phyloP scores from a whole-genome alignment of 495 filamentous ascomycete genomes.

The Penicillium samsonianum region DNA sequence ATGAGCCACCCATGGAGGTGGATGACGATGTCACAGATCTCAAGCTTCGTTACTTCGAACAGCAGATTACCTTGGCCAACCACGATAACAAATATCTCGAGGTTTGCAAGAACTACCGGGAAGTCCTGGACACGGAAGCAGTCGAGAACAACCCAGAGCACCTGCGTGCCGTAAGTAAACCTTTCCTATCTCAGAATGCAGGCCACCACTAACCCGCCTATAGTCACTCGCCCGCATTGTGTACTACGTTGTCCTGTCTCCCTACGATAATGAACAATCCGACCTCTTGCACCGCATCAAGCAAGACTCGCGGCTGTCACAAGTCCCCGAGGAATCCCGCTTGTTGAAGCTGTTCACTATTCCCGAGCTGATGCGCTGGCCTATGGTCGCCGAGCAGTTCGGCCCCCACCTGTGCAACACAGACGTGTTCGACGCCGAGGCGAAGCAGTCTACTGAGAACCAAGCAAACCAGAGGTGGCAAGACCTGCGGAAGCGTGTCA shows the following conservation, averaged over 20 bases:
- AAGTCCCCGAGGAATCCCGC: constrained; percentile 70
- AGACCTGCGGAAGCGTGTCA: constrained; percentile 94
- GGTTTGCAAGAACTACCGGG: constrained; percentile 93
- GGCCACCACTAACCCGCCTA: constrained; percentile 7
- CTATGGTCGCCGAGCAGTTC: constrained; percentile 81
- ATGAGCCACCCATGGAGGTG: constrained; percentile 72
- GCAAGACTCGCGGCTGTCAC: constrained; percentile 61
- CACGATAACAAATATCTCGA: constrained; percentile 97
- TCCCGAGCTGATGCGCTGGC: constrained; percentile 97
- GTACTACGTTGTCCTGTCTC: constrained; percentile 94
- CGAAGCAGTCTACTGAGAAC: constrained; percentile 63
- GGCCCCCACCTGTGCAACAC: constrained; percentile 86
- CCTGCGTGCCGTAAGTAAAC: constrained; percentile 71
- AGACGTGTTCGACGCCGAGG: constrained; percentile 72
- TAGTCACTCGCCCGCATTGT: constrained; percentile 88
- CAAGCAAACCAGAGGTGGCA: constrained; percentile 83
- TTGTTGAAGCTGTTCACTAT: constrained; percentile 93
- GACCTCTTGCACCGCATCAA: constrained; percentile 94
- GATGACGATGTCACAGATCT: constrained; percentile 94
- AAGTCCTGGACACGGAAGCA: constrained; percentile 92
- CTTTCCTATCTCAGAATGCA: background rate
- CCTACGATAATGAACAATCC: constrained; percentile 98
- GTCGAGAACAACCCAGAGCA: constrained; percentile 86
- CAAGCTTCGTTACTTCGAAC: constrained; percentile 94
- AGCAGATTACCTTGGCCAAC: constrained; percentile 91